Evolutionary conservation across 1,139 yeast genomes (phyloP).

Genomic region (Kazachstania sp.): DNA sequence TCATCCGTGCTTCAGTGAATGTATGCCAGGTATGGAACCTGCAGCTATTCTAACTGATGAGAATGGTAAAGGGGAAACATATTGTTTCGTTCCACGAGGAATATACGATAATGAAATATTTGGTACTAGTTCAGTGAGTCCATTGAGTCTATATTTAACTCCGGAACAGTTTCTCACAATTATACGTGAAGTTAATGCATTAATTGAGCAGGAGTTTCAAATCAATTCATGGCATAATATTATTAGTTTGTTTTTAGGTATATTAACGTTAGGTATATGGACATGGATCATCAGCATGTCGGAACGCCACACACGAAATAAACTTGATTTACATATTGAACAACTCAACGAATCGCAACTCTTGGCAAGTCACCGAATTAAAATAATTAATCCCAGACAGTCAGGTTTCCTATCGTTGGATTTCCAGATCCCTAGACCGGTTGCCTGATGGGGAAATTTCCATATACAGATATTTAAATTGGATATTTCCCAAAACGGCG

Average conservation of each 20-base stretch:
- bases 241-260: conserved; percentile 38
- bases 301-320: conserved; percentile 9
- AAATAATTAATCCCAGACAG: conserved; percentile 45
- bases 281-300: conserved; percentile 27
- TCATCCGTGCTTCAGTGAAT: conserved; percentile 52
- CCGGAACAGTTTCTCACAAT: conserved; percentile 37
- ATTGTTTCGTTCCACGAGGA: conserved; percentile 36
- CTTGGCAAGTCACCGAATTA: conserved; percentile 30
- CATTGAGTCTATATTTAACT: conserved; percentile 39
- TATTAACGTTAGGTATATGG: conserved; percentile 39
- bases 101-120: conserved; percentile 36
- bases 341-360: conserved; percentile 33
- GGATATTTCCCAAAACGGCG: too few relatives aligned
- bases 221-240: conserved; percentile 35
- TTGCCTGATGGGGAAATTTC: neutral
- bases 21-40: conserved; percentile 57
- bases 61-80: neutral
- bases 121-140: conserved; percentile 49
- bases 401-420: conserved; percentile 57
- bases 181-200: conserved; percentile 39
- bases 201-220: conserved; percentile 37
- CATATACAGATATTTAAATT: too few relatives aligned
- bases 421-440: conserved; percentile 42
- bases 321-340: conserved; percentile 41
- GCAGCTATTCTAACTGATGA: conserved; percentile 39